phyloP scores from a whole-genome alignment of 179 eudicot species.

The Spergularia azorica region DNA sequence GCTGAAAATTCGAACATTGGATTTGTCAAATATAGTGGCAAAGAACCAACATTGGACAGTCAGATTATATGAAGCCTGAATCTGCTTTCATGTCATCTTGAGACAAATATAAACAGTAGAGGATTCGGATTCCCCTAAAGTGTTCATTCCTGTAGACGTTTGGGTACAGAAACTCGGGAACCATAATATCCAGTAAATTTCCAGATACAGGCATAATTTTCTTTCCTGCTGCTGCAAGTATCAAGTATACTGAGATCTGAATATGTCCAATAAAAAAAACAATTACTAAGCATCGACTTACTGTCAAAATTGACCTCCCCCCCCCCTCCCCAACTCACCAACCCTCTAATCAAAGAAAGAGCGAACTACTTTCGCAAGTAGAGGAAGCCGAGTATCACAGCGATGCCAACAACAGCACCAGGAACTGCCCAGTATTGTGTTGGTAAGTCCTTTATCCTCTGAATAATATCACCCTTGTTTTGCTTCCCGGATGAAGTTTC shows the following conservation, averaged over 20 bases:
- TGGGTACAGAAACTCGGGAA: not conserved
- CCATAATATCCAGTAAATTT: not conserved
- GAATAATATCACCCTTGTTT: conserved; percentile 23
- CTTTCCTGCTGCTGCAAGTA: not conserved
- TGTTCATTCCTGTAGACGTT: too few species aligned
- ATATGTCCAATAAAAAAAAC: not conserved
- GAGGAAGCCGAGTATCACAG: conserved; percentile 54
- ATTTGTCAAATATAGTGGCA: too few species aligned
- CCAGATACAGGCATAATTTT: not conserved
- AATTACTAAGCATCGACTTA: not conserved
- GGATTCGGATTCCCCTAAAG: too few species aligned
- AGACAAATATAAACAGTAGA: too few species aligned
- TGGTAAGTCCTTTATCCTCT: conserved; percentile 48
- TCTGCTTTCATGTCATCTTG: too few species aligned
- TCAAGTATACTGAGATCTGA: not conserved
- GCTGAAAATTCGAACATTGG: too few species aligned
- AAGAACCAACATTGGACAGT: too few species aligned
- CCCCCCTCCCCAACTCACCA: not conserved
- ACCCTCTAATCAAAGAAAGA: not conserved
- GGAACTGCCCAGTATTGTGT: conserved; percentile 71
- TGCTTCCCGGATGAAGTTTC: conserved; percentile 40
- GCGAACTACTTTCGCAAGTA: conserved; percentile 45
- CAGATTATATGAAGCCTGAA: too few species aligned
- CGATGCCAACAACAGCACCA: conserved; percentile 49
- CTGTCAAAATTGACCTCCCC: conserved; percentile 28